phyloP scores from a whole-genome alignment of 331 rosid species.

The Quercus tomentella region DNA sequence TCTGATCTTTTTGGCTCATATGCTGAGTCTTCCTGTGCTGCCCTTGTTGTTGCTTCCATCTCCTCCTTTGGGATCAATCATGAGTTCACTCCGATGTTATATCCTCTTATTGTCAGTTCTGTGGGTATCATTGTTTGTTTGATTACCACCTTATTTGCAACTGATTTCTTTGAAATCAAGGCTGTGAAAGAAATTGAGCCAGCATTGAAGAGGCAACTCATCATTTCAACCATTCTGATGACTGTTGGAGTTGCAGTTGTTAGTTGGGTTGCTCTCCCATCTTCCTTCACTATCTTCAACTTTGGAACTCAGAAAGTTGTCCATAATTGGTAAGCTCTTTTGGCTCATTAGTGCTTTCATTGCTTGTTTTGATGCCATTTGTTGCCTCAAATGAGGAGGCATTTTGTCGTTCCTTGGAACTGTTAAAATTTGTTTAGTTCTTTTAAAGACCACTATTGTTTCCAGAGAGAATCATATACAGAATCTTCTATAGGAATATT shows the following conservation, averaged over 20 bases:
- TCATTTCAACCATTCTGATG: constrained; percentile 80
- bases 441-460: not conserved
- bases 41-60: constrained; percentile 96
- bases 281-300: constrained; percentile 81
- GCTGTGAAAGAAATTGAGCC: constrained; percentile 93
- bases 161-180: constrained; percentile 92
- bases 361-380: not conserved
- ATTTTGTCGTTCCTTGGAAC: not conserved
- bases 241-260: constrained; percentile 74
- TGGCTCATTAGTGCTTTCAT: not conserved
- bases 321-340: constrained; percentile 56
- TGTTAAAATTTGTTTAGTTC: not conserved
- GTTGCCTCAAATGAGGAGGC: not conserved
- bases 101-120: constrained; percentile 84
- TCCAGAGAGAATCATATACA: not conserved
- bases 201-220: constrained; percentile 83
- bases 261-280: constrained; percentile 80
- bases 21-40: constrained; percentile 99
- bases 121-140: constrained; percentile 82
- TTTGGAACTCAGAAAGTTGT: constrained; percentile 85
- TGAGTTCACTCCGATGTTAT: constrained; percentile 78
- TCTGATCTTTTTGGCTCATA: constrained; percentile 97
- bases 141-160: constrained; percentile 89
- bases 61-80: constrained; percentile 93
- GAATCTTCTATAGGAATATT: not conserved